These are phyloP conservation scores for Leccinum aurantiacum DNA, from an alignment of 768 basidiomycete species.

Conservation along the genomic window DNA sequence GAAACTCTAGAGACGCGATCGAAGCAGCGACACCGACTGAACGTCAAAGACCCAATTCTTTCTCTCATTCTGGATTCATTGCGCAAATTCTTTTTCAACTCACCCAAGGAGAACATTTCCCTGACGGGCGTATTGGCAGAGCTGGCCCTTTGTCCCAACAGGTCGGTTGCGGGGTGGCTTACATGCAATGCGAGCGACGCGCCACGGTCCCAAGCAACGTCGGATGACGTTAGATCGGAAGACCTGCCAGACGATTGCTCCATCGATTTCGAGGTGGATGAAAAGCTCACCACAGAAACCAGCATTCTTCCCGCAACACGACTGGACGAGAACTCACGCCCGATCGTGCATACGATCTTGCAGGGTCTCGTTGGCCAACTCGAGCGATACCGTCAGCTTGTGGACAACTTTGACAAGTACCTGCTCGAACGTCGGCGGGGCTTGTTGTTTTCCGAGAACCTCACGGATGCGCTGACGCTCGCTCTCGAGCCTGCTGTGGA, in stretches of 20 bases:
- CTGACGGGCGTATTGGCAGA: constrained; percentile 80
- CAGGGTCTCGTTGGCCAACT: constrained; percentile 79
- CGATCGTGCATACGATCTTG: constrained; percentile 79
- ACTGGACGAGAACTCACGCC: constrained; percentile 70
- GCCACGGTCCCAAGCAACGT: constrained; percentile 12
- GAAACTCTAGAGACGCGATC: constrained; percentile 38
- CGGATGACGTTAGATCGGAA: constrained; percentile 22
- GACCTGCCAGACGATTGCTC: constrained; percentile 79
- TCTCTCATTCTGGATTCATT: constrained; percentile 68
- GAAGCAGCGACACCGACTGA: constrained; percentile 69
- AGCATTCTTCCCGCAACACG: constrained; percentile 62
- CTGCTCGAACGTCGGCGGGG: constrained; percentile 86
- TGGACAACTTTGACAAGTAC: constrained; percentile 81
- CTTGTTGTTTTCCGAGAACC: constrained; percentile 86
- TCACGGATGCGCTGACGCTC: constrained; percentile 83
- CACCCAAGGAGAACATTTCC: constrained; percentile 84
- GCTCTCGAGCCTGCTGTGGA: constrained; percentile 63
- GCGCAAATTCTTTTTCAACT: constrained; percentile 79
- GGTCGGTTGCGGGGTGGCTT: constrained; percentile 87
- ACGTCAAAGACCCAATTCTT: constrained; percentile 75
- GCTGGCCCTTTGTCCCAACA: constrained; percentile 80
- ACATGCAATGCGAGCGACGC: constrained; percentile 59
- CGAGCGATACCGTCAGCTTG: constrained; percentile 70
- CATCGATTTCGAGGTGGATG: constrained; percentile 72
- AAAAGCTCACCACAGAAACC: constrained; percentile 57